phyloP scores from a whole-genome alignment of 2,329 filamentous ascomycete species.

The Aspergillus alliaceus region DNA sequence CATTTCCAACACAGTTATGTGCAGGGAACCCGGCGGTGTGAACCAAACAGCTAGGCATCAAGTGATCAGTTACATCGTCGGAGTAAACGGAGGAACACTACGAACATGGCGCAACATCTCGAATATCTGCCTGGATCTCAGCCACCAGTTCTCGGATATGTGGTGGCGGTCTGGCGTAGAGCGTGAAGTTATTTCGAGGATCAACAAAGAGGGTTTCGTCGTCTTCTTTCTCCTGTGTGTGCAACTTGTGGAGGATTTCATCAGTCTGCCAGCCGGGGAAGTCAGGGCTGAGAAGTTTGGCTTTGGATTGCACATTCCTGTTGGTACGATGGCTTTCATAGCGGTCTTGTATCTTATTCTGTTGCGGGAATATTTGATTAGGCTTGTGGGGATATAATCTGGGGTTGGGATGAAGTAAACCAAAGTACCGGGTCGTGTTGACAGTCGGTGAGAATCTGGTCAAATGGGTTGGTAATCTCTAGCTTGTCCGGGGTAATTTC shows the following conservation, averaged over 20 bases:
- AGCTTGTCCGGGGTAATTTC: not conserved
- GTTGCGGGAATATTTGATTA: not conserved
- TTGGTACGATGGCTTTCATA: constrained; percentile 74
- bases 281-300: constrained; percentile 66
- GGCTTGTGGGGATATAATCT: not conserved
- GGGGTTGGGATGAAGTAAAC: not conserved
- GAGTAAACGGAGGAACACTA: constrained; percentile 12
- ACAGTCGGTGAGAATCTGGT: constrained; percentile 69
- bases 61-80: not conserved
- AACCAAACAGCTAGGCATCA: constrained; percentile 70
- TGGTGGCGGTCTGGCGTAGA: constrained; percentile 82
- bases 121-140: constrained; percentile 67
- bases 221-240: constrained; percentile 50
- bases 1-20: constrained; percentile 83
- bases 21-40: constrained; percentile 75
- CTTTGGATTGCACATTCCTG: constrained; percentile 73
- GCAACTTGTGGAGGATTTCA: constrained; percentile 69
- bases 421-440: constrained; percentile 63
- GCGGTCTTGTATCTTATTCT: constrained; percentile 60
- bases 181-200: constrained; percentile 75
- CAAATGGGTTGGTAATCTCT: constrained; percentile 65
- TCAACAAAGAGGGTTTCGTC: constrained; percentile 71
- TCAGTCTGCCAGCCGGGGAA: constrained; percentile 76
- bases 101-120: constrained; percentile 68
- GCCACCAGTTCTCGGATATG: constrained; percentile 67